phyloP scores from a whole-genome alignment of 768 basidiomycete genomes.

The Chalciporus piperatus region DNA sequence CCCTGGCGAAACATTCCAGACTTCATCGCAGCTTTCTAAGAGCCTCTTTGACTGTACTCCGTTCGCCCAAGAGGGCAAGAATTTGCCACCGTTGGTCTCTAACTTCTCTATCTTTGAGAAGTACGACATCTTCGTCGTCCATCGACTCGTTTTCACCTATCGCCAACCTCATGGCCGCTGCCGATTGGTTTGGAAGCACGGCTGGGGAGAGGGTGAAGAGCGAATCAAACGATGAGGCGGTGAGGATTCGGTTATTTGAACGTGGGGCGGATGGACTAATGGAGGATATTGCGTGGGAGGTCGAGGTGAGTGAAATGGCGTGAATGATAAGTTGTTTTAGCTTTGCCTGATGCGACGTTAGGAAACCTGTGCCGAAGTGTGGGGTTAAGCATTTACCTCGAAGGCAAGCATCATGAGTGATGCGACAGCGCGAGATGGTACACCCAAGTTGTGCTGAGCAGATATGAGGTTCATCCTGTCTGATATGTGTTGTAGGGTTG shows the following conservation, averaged over 20 bases:
- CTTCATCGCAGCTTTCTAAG: slow-evolving; percentile 38
- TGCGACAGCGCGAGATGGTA: slow-evolving; percentile 61
- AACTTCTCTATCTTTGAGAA: slow-evolving; percentile 63
- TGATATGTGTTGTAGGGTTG: slow-evolving; percentile 71
- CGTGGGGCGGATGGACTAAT: slow-evolving; percentile 57
- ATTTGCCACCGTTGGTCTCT: slow-evolving; percentile 75
- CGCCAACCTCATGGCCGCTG: slow-evolving; percentile 70
- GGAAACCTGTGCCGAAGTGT: background rate
- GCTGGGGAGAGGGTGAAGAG: slow-evolving; percentile 76
- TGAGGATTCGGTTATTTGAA: slow-evolving; percentile 46
- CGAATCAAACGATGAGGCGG: slow-evolving; percentile 70
- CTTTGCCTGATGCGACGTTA: slow-evolving; percentile 52
- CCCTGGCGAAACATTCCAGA: background rate
- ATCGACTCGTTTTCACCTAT: slow-evolving; percentile 48
- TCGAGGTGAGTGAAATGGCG: slow-evolving; percentile 71
- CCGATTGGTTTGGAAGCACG: slow-evolving; percentile 75
- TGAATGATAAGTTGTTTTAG: slow-evolving; percentile 82
- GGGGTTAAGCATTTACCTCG: slow-evolving; percentile 48
- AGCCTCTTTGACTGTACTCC: slow-evolving; percentile 68
- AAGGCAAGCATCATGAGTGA: slow-evolving; percentile 73
- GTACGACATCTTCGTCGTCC: slow-evolving; percentile 45
- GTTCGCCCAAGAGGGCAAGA: slow-evolving; percentile 67
- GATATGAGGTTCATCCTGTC: slow-evolving; percentile 81
- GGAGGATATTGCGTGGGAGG: slow-evolving; percentile 74
- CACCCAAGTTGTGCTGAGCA: slow-evolving; percentile 66